Base-by-base conservation (phyloP, 257 asterid species). In the Solanum ossicruentum region DNA sequence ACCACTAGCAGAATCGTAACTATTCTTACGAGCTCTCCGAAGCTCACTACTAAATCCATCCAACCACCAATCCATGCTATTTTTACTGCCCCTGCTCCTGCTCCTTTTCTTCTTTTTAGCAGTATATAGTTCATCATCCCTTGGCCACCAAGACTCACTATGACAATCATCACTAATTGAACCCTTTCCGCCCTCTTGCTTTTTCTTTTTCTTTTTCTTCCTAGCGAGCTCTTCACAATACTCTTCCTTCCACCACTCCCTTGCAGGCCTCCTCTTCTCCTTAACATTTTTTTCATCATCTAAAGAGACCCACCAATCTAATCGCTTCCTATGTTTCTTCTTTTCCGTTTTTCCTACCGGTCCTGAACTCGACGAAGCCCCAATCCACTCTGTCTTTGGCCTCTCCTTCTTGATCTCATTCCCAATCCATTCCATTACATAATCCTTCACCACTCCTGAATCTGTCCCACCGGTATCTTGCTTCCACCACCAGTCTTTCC, bases 241-340 rank as follows among this genome's bases (percentile, higher is more conserved):
- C 91, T 97, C 99, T 88, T 97, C 98, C 92, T 92, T 97, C 99
- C 99, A 97, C 99, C 99, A 97, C 87, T 95, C 99, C 84, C 99
- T 90, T 4, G 99, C 98, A 4, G 99, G 99, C 70, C 98, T 84
- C 86, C 99, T 93, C 91, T 88, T 94, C 58, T 92, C 91, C 91
- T 97, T 97, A 70, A 82, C 83, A 21, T 85, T 89, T 87, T 92
- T 95, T 28, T 95, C 98, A 45, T 92, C 98, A 47, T 97, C 98
- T 80, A 97, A 79, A 0, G 99, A 93, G 36, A 89, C 93, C 98
- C 99, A 97, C 99, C 99, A 97, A 84, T 97, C 99, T 71, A 94
- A 88, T 84, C 91, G 91, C 88, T 91, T 92, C 47, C 87, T 86
- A 56, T 88, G 87, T 86, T 89, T 92, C 88, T 91, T 93, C 89